phyloP scores from a whole-genome alignment of 2,329 filamentous ascomycete species.

The Sarocladium oryzae region DNA sequence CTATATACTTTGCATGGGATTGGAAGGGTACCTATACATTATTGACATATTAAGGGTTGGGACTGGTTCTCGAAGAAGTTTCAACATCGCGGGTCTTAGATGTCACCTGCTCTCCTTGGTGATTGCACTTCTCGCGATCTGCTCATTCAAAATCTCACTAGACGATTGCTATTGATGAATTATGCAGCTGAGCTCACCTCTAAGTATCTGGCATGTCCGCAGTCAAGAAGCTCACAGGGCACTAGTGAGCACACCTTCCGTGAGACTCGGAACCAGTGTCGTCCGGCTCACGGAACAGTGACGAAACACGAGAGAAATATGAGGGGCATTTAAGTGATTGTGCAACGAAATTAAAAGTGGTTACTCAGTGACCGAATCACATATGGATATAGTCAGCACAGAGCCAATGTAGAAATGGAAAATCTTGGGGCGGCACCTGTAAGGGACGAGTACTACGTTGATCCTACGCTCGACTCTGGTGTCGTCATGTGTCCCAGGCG shows the following conservation, averaged over 20 bases:
- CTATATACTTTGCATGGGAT: not conserved
- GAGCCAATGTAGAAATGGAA: not conserved
- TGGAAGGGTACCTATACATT: not conserved
- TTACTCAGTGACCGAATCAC: too few species aligned
- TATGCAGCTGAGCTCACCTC: too few species aligned
- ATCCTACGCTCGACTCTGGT: not conserved
- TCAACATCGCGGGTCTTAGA: not conserved
- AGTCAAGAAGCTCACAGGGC: too few species aligned
- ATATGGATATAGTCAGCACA: too few species aligned
- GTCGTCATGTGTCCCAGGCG: slow-evolving; percentile 6
- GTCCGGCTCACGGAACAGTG: not conserved
- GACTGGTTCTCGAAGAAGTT: not conserved
- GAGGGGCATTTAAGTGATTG: not conserved
- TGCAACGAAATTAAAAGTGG: not conserved
- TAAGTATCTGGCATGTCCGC: too few species aligned
- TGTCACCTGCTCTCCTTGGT: too few species aligned
- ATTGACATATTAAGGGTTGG: not conserved
- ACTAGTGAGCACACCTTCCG: too few species aligned
- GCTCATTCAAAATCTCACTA: too few species aligned
- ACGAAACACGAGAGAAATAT: not conserved
- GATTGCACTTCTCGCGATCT: too few species aligned
- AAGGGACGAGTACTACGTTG: slow-evolving; percentile 3
- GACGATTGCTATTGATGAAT: too few species aligned
- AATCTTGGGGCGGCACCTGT: not conserved
- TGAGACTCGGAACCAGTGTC: slow-evolving; percentile 1